Conservation (phyloP, 345 rosid species). For the Crucihimalaya himalaica region DNA sequence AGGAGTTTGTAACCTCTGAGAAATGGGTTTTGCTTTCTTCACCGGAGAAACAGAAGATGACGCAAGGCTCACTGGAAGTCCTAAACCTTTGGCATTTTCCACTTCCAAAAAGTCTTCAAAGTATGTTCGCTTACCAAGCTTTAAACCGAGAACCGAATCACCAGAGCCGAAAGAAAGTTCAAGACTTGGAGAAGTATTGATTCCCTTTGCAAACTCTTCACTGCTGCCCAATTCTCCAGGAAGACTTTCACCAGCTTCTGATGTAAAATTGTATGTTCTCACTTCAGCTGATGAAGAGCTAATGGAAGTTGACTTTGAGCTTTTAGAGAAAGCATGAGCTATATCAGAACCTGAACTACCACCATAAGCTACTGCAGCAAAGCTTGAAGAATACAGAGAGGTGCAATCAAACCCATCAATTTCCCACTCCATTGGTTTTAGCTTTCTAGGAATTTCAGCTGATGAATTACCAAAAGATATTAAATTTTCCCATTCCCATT, state of each 20-base stretch:
- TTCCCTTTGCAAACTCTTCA: slow-evolving; percentile 44
- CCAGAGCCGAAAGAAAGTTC: slow-evolving; percentile 70
- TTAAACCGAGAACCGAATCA: slow-evolving; percentile 74
- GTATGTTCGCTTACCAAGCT: slow-evolving; percentile 79
- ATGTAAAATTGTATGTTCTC: slow-evolving; percentile 45
- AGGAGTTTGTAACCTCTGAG: slow-evolving; percentile 45
- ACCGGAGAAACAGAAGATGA: slow-evolving; percentile 50
- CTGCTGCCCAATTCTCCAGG: slow-evolving; percentile 45
- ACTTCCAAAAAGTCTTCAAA: slow-evolving; percentile 64
- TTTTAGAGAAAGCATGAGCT: slow-evolving; percentile 68
- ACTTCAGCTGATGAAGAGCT: slow-evolving; percentile 64
- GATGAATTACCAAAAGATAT: slow-evolving; percentile 57
- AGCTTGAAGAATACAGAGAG: slow-evolving; percentile 59
- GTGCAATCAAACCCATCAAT: slow-evolving; percentile 48
- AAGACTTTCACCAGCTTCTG: slow-evolving; percentile 50
- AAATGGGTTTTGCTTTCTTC: slow-evolving; percentile 60
- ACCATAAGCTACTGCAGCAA: slow-evolving; percentile 50
- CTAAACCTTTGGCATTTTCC: slow-evolving; percentile 47
- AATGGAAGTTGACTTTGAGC: slow-evolving; percentile 69
- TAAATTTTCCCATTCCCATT: slow-evolving; percentile 86
- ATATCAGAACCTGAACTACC: slow-evolving; percentile 66
- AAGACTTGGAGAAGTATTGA: slow-evolving; percentile 47
- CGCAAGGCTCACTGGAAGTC: slow-evolving; percentile 38
- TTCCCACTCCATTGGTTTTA: slow-evolving; percentile 58
- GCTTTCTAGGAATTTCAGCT: slow-evolving; percentile 57